phyloP scores from a whole-genome alignment of 805 yeast genomes.

The Nakazawaea laoshanensis region DNA sequence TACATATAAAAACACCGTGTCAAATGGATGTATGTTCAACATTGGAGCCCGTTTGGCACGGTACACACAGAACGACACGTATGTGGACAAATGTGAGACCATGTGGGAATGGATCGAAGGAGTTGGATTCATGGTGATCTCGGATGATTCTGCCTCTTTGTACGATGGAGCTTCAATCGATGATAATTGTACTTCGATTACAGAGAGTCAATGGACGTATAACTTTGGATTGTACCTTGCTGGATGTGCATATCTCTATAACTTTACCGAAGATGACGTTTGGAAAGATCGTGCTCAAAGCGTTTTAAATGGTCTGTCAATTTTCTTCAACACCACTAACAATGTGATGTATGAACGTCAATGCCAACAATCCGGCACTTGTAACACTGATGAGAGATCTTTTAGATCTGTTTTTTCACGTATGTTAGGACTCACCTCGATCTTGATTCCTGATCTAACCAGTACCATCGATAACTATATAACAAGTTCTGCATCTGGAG shows the following conservation, averaged over 20 bases:
- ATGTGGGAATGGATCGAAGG: slow-evolving; percentile 77
- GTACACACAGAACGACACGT: slow-evolving; percentile 67
- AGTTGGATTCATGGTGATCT: slow-evolving; percentile 35
- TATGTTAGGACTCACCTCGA: slow-evolving; percentile 66
- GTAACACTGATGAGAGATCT: slow-evolving; percentile 87
- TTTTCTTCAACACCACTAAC: slow-evolving; percentile 43
- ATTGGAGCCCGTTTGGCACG: slow-evolving; percentile 82
- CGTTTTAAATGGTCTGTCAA: slow-evolving; percentile 44
- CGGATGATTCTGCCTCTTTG: slow-evolving; percentile 34
- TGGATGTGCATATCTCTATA: slow-evolving; percentile 77
- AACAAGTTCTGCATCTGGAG: slow-evolving; percentile 26
- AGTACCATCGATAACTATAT: slow-evolving; percentile 19
- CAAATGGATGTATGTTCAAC: slow-evolving; percentile 88
- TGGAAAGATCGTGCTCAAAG: slow-evolving; percentile 61
- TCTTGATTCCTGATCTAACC: slow-evolving; percentile 52
- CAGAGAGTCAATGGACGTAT: slow-evolving; percentile 73
- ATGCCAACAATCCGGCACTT: slow-evolving; percentile 56
- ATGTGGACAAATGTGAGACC: slow-evolving; percentile 64
- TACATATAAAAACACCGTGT: slow-evolving; percentile 82
- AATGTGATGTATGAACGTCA: slow-evolving; percentile 71
- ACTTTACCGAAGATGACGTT: slow-evolving; percentile 51
- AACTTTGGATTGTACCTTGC: slow-evolving; percentile 73
- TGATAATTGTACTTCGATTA: slow-evolving; percentile 53
- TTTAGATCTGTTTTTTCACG: slow-evolving; percentile 81
- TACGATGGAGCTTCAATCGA: slow-evolving; percentile 62